Evolutionary conservation across 2,329 filamentous ascomycete genomes (phyloP).

Genomic region (Phyllosticta citriasiana): DNA sequence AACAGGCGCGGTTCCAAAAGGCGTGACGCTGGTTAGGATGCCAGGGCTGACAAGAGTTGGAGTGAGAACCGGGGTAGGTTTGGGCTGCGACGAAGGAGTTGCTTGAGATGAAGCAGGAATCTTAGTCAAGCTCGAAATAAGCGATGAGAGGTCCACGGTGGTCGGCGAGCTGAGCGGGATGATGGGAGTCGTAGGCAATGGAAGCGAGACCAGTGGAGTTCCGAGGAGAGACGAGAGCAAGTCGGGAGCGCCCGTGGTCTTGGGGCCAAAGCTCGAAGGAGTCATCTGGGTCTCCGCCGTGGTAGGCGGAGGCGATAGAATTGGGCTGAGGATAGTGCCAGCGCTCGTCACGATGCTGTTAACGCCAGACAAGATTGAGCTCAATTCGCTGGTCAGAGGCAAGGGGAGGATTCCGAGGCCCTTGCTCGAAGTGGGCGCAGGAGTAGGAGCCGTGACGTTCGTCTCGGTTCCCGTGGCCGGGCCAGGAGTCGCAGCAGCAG

Average conservation of each 20-base stretch:
- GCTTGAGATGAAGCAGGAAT: slow-evolving; percentile 2
- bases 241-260: background rate
- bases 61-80: background rate
- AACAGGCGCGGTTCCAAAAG: background rate
- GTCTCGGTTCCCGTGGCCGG: background rate
- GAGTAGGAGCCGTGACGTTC: background rate
- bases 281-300: background rate
- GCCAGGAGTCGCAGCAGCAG: background rate
- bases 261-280: background rate
- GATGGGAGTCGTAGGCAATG: slow-evolving; percentile 6
- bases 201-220: slow-evolving; percentile 2
- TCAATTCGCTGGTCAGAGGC: slow-evolving; percentile 5
- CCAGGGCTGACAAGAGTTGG: background rate
- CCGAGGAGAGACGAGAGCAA: slow-evolving; percentile 8
- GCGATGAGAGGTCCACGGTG: slow-evolving; percentile 5
- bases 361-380: slow-evolving; percentile 5
- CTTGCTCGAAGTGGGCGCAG: background rate
- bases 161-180: slow-evolving; percentile 7
- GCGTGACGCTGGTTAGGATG: background rate
- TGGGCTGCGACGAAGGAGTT: background rate
- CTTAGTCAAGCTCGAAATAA: slow-evolving; percentile 1
- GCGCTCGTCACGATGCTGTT: slow-evolving; percentile 3
- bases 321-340: background rate
- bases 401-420: background rate
- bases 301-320: slow-evolving; percentile 1